A percentile compares a stretch with the other conserved stretches of the same genome.
Evolutionary conservation across 73 alveolate genomes (phyloP).

Genomic region (Breviolum minutum): DNA sequence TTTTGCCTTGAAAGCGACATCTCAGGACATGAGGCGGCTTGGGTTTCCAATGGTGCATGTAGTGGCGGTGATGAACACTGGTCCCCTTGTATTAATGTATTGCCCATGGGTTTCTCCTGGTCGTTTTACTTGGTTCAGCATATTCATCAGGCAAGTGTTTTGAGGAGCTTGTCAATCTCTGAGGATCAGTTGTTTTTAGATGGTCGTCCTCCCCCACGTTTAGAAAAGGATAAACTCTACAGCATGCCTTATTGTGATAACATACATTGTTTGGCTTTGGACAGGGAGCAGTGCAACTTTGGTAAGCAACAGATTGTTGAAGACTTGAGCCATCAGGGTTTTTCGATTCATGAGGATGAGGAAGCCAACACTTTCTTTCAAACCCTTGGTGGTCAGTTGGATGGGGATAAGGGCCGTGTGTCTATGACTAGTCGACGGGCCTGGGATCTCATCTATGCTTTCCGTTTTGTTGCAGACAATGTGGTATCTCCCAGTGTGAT

Average conservation of each 20-base stretch:
- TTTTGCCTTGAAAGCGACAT: background rate
- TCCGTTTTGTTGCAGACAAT: background rate
- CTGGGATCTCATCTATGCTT: background rate
- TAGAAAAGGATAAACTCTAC: background rate
- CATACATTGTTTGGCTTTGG: background rate
- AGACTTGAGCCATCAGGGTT: background rate
- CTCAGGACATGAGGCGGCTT: background rate
- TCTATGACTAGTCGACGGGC: background rate
- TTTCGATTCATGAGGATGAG: background rate
- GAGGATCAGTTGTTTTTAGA: background rate
- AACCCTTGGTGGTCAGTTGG: background rate
- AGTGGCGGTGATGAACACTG: background rate
- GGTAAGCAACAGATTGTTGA: background rate
- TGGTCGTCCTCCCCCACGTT: background rate
- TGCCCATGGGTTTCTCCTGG: constrained; percentile 46
- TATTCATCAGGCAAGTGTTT: background rate
- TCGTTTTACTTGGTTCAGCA: constrained; percentile 11
- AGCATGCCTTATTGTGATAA: constrained; percentile 41
- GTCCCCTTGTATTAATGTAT: background rate
- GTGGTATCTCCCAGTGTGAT: background rate
- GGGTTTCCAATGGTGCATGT: background rate
- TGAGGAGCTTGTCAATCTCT: background rate
- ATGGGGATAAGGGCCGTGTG: background rate
- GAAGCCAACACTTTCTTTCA: background rate
- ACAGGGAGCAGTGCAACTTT: background rate